A percentile compares a stretch with the other conserved stretches of the same genome.
Conservation (phyloP, 2,329 filamentous ascomycete species). For the Clonostachys sp. region DNA sequence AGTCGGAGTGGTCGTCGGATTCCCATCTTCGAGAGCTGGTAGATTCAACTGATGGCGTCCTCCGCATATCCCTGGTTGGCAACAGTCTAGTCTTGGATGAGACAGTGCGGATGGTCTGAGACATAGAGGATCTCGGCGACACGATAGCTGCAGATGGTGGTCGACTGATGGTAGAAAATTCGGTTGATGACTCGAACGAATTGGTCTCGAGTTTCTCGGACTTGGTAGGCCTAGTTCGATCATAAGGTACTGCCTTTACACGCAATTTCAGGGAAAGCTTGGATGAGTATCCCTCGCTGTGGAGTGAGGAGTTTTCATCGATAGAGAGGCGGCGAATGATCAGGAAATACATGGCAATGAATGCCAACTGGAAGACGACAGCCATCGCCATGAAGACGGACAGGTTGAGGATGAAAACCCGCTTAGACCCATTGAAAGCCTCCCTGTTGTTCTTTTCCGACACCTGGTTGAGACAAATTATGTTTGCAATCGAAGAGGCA, state of each 20-base stretch:
- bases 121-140: constrained; percentile 2
- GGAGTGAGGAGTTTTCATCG: constrained; percentile 12
- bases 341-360: constrained; percentile 39
- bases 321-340: constrained; percentile 20
- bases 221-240: constrained; percentile 23
- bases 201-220: constrained; percentile 15
- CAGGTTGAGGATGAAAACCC: constrained; percentile 33
- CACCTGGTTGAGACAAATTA: neutral
- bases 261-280: constrained; percentile 17
- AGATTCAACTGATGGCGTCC: too few relatives aligned
- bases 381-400: constrained; percentile 39
- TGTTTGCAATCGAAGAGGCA: neutral
- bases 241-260: constrained; percentile 41
- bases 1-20: too few relatives aligned
- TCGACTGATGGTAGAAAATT: neutral
- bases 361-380: constrained; percentile 41
- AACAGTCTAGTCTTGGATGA: too few relatives aligned
- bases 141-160: neutral
- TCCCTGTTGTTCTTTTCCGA: too few relatives aligned
- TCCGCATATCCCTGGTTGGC: too few relatives aligned
- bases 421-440: neutral
- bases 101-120: neutral
- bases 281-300: constrained; percentile 15
- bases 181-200: constrained; percentile 18
- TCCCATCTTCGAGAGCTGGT: too few relatives aligned